phyloP scores from a whole-genome alignment of 768 basidiomycete genomes.

The Mycena venus region DNA sequence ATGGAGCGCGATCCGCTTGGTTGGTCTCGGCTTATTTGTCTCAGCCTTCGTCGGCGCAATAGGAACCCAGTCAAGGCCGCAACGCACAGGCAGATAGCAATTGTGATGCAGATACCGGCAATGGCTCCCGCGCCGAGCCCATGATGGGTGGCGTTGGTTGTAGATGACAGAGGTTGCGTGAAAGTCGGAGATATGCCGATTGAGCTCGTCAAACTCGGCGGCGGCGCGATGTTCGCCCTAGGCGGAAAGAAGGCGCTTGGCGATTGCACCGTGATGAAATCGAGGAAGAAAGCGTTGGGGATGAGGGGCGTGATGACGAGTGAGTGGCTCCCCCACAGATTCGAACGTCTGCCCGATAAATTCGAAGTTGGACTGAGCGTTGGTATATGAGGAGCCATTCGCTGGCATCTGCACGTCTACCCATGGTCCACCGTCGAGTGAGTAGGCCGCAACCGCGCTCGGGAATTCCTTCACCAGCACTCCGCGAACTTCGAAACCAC shows the following conservation, averaged over 20 bases:
- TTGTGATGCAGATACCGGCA: background rate
- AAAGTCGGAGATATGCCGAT: too few species aligned
- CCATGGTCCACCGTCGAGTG: background rate
- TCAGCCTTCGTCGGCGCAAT: background rate
- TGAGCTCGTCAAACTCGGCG: too few species aligned
- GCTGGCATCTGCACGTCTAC: background rate
- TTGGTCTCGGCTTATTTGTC: background rate
- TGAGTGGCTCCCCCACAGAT: background rate
- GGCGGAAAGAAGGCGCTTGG: background rate
- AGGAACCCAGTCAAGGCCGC: background rate
- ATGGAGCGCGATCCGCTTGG: too few species aligned
- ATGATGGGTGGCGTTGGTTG: background rate
- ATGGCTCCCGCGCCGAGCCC: background rate
- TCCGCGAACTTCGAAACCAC: background rate
- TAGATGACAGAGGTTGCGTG: too few species aligned
- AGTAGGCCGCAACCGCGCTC: background rate
- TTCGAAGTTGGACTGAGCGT: background rate
- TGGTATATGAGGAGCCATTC: background rate
- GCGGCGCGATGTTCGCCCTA: background rate
- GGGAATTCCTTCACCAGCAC: background rate
- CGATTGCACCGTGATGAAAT: constrained; percentile 1
- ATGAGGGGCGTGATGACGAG: constrained; percentile 7
- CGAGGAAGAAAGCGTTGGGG: constrained; percentile 9
- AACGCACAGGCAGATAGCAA: background rate
- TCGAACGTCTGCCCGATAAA: background rate